These are phyloP conservation scores for Populus hybrid DNA, from an alignment of 441 rosid species.

Conservation along the genomic window DNA sequence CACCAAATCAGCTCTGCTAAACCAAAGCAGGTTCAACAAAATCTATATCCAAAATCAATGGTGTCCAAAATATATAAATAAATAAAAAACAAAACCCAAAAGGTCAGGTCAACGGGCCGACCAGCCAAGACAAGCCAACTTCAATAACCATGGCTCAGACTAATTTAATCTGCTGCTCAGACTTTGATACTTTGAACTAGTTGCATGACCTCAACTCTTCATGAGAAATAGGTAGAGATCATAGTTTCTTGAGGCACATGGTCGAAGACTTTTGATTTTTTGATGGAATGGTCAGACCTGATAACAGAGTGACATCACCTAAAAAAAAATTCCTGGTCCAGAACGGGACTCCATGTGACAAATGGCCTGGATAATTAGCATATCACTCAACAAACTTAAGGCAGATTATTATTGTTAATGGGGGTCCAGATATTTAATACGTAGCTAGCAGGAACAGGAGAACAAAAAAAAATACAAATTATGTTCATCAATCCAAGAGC, in stretches of 20 bases:
- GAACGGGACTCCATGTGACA: not conserved
- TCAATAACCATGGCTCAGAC: no score
- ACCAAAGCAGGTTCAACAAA: no score
- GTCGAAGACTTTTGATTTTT: not conserved
- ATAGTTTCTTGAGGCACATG: no score
- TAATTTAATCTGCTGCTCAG: no score
- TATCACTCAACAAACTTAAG: not conserved
- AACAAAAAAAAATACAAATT: not conserved
- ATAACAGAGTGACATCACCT: not conserved
- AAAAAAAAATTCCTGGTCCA: not conserved
- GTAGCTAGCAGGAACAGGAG: not conserved
- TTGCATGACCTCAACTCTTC: no score
- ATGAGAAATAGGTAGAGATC: no score
- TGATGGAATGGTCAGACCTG: not conserved
- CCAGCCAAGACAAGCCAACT: no score
- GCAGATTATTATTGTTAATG: not conserved
- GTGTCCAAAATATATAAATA: no score
- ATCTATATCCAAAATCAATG: no score
- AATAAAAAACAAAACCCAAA: no score
- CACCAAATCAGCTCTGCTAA: no score
- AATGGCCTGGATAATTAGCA: not conserved
- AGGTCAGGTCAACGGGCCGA: accelerated
- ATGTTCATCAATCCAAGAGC: not conserved
- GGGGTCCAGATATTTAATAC: not conserved
- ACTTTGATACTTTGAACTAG: no score